Base-by-base conservation (phyloP, 2,329 filamentous ascomycete species). In the Sporothrix luriei region DNA sequence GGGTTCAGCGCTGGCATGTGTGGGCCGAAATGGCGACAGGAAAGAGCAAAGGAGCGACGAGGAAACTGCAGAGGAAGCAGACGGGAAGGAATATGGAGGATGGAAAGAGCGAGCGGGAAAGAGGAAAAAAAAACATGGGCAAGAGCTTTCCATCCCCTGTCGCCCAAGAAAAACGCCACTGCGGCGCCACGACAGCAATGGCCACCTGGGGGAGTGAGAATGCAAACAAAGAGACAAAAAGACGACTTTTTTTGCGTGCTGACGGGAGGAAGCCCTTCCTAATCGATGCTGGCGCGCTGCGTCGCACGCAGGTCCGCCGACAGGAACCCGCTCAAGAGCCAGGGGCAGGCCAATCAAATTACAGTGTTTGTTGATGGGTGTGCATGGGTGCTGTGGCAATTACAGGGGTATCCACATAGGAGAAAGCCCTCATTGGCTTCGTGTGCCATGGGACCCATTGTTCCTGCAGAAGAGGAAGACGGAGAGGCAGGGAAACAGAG, bases 261-360 rank as follows among this genome's bases (percentile, higher is more conserved):
- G n/a, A 38, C 29, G 38, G 38, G 19, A 46, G 54, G 38, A n/a
- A 43, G 46, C 29, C 52, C 33, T 29, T 40, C 65, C 51, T 19
- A 46, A 67, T 55, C 38, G 65, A 67, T 40, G 49, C 38, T 66
- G 64, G 64, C 49, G 64, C 49, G 49, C 64, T n/a, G n/a, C n/a
- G n/a, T n/a, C n/a, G n/a, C 49, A 68, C 66, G 54, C 54, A 61
- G 54, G 66, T 68, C 54, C 43, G 24, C 46, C 46, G 51, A 16
- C 10, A 19, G 26, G 29, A 46, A 65, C 62, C 62, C 46, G 19
- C 62, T 26, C 52, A 19, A 21, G 3, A n/a, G 48, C 67, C 67
- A 68, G 67, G 67, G 55, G 55, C 14, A 13, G 33, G 11, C 67
- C 67, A 68, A 68, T 68, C 67, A 68, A 54, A 29, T 40, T 67